phyloP scores from a whole-genome alignment of 2,329 filamentous ascomycete genomes.

The Ceratocystis cubensis region DNA sequence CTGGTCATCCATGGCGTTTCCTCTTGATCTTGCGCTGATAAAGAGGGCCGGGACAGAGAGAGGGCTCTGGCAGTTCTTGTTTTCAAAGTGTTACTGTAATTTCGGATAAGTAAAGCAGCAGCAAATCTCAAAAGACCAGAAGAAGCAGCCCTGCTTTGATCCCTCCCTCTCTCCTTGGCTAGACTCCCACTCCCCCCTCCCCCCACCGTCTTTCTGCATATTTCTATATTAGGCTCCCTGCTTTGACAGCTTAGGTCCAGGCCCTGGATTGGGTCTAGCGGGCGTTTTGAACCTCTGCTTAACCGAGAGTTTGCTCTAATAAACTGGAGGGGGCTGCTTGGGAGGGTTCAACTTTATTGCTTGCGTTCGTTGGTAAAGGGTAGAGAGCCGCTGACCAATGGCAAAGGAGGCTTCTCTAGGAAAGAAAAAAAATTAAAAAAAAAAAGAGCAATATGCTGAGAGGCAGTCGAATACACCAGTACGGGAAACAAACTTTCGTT shows the following conservation, averaged over 20 bases:
- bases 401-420: no score
- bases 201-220: no score
- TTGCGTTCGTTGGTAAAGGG: not conserved
- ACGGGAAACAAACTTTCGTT: no score
- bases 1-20: not conserved
- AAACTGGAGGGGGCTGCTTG: not conserved
- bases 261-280: not conserved
- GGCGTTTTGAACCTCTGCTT: not conserved
- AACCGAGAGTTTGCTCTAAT: not conserved
- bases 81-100: not conserved
- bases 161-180: not conserved
- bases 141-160: not conserved
- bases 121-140: not conserved
- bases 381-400: not conserved
- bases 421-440: no score
- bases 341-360: not conserved
- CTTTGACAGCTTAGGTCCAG: not conserved
- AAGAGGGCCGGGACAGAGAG: not conserved
- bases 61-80: not conserved
- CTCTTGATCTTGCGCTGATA: not conserved
- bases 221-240: not conserved
- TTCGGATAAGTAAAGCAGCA: not conserved
- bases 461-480: no score
- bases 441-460: no score
- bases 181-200: not conserved